These are phyloP conservation scores for Fraxinus floribunda DNA, from an alignment of 305 asterid genomes.

Conservation along the genomic window DNA sequence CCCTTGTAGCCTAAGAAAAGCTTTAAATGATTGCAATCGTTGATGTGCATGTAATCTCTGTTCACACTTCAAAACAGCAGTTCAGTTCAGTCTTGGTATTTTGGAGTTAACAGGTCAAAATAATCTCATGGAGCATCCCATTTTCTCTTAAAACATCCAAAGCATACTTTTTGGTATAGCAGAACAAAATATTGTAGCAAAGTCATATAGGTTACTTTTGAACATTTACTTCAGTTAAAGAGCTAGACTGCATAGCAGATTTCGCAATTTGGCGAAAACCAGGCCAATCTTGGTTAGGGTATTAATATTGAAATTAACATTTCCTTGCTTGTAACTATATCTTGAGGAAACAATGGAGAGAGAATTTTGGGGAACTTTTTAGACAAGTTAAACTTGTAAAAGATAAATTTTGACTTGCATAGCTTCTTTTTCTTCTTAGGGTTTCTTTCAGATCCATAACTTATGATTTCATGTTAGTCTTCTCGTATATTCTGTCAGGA, in stretches of 20 bases:
- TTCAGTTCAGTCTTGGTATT: background rate
- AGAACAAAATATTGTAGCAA: background rate
- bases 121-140: conserved; percentile 4
- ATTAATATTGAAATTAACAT: background rate
- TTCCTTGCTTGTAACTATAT: background rate
- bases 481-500: background rate
- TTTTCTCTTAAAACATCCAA: background rate
- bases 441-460: background rate
- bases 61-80: background rate
- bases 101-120: background rate
- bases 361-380: conserved; percentile 2
- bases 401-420: background rate
- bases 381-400: background rate
- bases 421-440: background rate
- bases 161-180: background rate
- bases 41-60: background rate
- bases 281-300: background rate
- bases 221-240: conserved; percentile 15
- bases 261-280: background rate
- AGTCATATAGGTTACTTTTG: conserved; percentile 1
- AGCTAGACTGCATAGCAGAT: background rate
- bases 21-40: background rate
- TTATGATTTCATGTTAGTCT: background rate
- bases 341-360: background rate
- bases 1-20: background rate